phyloP scores from a whole-genome alignment of 139 green algal genomes.

The Coelastrella sp. region DNA sequence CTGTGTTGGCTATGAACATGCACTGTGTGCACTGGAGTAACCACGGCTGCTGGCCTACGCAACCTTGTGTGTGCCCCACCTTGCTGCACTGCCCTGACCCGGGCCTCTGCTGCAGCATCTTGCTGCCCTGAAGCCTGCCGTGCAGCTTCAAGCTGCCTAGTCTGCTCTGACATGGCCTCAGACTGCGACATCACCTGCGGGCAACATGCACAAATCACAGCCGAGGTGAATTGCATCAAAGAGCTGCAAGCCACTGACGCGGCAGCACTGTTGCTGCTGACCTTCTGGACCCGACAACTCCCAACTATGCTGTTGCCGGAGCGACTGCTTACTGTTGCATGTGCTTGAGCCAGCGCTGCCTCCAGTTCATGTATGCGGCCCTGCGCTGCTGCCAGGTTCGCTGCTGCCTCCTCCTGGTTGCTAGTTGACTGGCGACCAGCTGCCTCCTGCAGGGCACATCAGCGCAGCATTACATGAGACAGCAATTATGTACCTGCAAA shows the following conservation, averaged over 20 bases:
- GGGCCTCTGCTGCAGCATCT: background rate
- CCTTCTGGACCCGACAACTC: background rate
- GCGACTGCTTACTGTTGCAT: slow-evolving; percentile 16
- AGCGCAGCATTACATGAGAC: background rate
- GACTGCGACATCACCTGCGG: slow-evolving; percentile 22
- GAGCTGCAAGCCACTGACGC: background rate
- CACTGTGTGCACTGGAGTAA: too few relatives aligned
- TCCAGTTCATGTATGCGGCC: slow-evolving; percentile 14
- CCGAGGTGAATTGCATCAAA: background rate
- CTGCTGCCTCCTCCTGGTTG: background rate
- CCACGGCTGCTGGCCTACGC: too few relatives aligned
- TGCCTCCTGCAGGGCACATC: slow-evolving; percentile 4
- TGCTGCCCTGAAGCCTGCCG: background rate
- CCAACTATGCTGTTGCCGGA: background rate
- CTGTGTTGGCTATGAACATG: too few relatives aligned
- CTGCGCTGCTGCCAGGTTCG: background rate
- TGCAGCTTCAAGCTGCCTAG: slow-evolving; percentile 29
- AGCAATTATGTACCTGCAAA: background rate
- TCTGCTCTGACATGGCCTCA: slow-evolving; percentile 24
- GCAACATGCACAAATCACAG: background rate
- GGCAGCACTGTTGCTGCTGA: background rate
- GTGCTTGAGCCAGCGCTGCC: slow-evolving; percentile 43
- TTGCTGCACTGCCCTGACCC: slow-evolving; percentile 36
- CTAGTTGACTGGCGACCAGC: background rate
- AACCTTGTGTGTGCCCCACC: slow-evolving; percentile 8